A percentile compares a stretch with the other conserved stretches of the same genome.
Conservation (phyloP, 2,329 filamentous ascomycete genomes). For the Samsoniella hepiali region DNA sequence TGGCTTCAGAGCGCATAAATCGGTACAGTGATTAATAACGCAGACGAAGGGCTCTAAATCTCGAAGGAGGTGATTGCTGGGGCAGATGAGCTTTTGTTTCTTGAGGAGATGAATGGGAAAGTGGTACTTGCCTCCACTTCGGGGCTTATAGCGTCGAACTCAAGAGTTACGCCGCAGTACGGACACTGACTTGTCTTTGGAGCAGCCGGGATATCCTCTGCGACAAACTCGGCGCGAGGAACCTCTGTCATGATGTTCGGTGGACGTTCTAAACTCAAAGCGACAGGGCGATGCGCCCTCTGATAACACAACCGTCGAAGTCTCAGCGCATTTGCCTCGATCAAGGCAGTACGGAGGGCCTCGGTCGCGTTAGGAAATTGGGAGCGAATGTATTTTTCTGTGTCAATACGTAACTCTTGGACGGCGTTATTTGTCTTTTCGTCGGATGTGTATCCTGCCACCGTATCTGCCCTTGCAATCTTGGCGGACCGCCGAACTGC, state of each 20-base stretch:
- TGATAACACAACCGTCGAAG: conserved; percentile 25
- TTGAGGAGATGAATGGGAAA: conserved; percentile 4
- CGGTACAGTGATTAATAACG: conserved; percentile 14
- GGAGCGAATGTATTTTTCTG: conserved; percentile 28
- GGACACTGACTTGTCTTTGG: conserved; percentile 21
- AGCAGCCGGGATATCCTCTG: conserved; percentile 24
- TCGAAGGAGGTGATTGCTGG: conserved; percentile 22
- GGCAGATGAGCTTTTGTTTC: neutral
- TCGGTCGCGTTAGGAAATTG: conserved; percentile 28
- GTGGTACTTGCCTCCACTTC: conserved; percentile 17
- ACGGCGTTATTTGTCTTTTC: conserved; percentile 29
- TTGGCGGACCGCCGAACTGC: conserved; percentile 28
- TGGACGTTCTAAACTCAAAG: conserved; percentile 18
- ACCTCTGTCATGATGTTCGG: conserved; percentile 20
- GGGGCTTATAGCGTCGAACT: conserved; percentile 19
- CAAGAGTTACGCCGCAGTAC: conserved; percentile 24
- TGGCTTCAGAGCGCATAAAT: neutral
- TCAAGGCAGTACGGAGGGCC: conserved; percentile 24
- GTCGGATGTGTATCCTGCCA: conserved; percentile 25
- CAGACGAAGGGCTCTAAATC: conserved; percentile 24
- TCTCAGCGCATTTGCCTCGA: conserved; percentile 23
- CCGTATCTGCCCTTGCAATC: conserved; percentile 25
- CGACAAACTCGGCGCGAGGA: conserved; percentile 24
- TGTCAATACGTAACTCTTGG: conserved; percentile 28
- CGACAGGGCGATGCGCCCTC: conserved; percentile 22